Base-by-base conservation (phyloP, 805 yeast genomes). In the Diddensiella caesifluorescens region DNA sequence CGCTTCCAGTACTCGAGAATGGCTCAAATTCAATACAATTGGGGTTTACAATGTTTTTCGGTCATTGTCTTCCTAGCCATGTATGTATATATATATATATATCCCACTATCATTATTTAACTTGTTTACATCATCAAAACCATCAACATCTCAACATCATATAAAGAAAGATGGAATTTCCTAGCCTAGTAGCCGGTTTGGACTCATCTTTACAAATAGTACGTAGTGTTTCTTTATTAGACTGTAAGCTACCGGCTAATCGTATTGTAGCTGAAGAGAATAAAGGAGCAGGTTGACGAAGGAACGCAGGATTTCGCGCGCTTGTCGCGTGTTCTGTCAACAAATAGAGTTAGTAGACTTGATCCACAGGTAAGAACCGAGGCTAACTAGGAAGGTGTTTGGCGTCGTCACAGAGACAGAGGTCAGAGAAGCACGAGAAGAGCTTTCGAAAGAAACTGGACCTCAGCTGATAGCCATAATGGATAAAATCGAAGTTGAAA, bases 1-100 rank as follows among this genome's bases (percentile, higher is more conserved):
- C 3, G 83, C 83, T 56, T 73, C 69, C 45, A 72, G 76, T 44
- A 67, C 77, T n/a, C 83, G 79, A 48, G 89, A 88, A 60, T 89
- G 94, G 84, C 59, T 75, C 6, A 60, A 75, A 49, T 88, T 85
- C 64, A 81, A 80, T 41, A 75, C 80, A 5, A 70, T 80, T 39
- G 74, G 80, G 38, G 60, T 77, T 3, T 52, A 77, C 35, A 90
- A 88, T 60, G 69, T 89, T 53, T 67, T 83, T 42, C 80, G 75
- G 60, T 76, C 88, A 35, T 89, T 15, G 33, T 50, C 55, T 4
- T n/a, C n/a, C n/a, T n/a, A n/a, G n/a, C n/a, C n/a, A n/a, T n/a
- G n/a, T n/a, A n/a, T n/a, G n/a, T n/a, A n/a, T n/a, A n/a, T n/a
- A n/a, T n/a, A n/a, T n/a, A n/a, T n/a, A n/a, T n/a, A n/a, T n/a